Evolutionary conservation across 2,329 filamentous ascomycete genomes (phyloP).

Genomic region (Blastomyces gilchristii): DNA sequence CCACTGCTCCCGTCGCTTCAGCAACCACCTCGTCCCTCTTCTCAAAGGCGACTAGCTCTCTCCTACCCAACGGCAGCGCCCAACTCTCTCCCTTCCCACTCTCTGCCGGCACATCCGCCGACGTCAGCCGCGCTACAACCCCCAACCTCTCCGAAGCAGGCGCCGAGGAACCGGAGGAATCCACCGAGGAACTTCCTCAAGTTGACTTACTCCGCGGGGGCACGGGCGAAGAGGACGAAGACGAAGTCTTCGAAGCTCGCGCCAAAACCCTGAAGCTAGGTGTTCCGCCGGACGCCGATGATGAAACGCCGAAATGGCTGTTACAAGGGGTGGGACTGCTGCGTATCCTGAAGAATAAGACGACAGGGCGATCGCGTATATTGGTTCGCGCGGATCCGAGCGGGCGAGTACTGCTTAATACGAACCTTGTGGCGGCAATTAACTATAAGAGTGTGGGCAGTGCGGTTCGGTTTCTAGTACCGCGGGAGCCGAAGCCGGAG

Average conservation of each 20-base stretch:
- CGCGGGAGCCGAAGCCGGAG: constrained; percentile 52
- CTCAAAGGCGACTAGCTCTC: constrained; percentile 13
- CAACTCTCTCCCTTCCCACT: constrained; percentile 18
- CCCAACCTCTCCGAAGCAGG: constrained; percentile 37
- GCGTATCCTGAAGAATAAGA: constrained; percentile 63
- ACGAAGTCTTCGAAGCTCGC: constrained; percentile 57
- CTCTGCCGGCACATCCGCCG: constrained; percentile 27
- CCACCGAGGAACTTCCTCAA: constrained; percentile 53
- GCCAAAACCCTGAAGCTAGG: constrained; percentile 58
- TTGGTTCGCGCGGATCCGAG: constrained; percentile 65
- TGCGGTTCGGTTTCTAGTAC: constrained; percentile 37
- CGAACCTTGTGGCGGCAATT: constrained; percentile 50
- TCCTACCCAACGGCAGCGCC: constrained; percentile 17
- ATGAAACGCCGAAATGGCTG: constrained; percentile 41
- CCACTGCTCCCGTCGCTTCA: constrained; percentile 13
- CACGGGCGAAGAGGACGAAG: constrained; percentile 63
- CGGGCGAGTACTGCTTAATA: constrained; percentile 65
- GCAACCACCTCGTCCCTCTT: constrained; percentile 16
- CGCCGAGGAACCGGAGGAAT: constrained; percentile 37
- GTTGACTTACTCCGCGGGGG: constrained; percentile 58
- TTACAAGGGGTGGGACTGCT: constrained; percentile 61
- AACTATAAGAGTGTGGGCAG: constrained; percentile 49
- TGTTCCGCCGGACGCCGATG: constrained; percentile 22
- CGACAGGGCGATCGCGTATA: constrained; percentile 55
- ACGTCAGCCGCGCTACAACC: constrained; percentile 37